phyloP scores from a whole-genome alignment of 495 filamentous ascomycete genomes.

The Annulohypoxylon moriforme region DNA sequence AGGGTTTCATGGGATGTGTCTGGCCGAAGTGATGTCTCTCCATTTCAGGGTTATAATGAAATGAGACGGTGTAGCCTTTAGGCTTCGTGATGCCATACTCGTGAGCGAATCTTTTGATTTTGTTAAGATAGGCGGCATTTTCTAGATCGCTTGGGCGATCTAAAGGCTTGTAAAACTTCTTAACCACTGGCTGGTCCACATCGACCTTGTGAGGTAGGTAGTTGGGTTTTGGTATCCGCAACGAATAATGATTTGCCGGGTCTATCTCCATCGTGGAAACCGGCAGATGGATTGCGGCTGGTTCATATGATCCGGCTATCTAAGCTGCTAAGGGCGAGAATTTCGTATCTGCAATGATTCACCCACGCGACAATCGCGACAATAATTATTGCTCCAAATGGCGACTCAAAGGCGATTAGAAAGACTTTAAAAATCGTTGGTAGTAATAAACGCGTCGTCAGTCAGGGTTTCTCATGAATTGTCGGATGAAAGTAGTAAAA shows the following conservation, averaged over 20 bases:
- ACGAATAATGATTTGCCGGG: constrained; percentile 45
- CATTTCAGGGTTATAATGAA: constrained; percentile 94
- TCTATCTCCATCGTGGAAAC: constrained; percentile 43
- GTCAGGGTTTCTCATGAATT: neutral
- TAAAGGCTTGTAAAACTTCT: constrained; percentile 72
- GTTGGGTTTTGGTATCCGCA: constrained; percentile 60
- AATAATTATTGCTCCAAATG: neutral
- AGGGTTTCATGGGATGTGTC: constrained; percentile 98
- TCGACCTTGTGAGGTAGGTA: constrained; percentile 60
- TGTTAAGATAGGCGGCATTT: constrained; percentile 71
- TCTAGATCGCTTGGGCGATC: constrained; percentile 63
- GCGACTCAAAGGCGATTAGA: neutral
- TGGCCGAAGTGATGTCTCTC: constrained; percentile 96
- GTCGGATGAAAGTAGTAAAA: neutral
- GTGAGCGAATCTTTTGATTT: constrained; percentile 73
- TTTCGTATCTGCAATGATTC: neutral
- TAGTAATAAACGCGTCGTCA: neutral
- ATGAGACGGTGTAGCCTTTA: constrained; percentile 90
- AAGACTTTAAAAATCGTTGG: constrained; percentile 5
- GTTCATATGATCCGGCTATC: neutral
- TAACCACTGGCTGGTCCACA: constrained; percentile 67
- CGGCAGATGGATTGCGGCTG: constrained; percentile 3
- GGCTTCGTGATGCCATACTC: constrained; percentile 80
- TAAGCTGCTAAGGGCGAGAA: neutral
- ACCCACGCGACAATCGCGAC: neutral